Evolutionary conservation across 768 basidiomycete genomes (phyloP).

Genomic region (Gelatoporia subvermispora): DNA sequence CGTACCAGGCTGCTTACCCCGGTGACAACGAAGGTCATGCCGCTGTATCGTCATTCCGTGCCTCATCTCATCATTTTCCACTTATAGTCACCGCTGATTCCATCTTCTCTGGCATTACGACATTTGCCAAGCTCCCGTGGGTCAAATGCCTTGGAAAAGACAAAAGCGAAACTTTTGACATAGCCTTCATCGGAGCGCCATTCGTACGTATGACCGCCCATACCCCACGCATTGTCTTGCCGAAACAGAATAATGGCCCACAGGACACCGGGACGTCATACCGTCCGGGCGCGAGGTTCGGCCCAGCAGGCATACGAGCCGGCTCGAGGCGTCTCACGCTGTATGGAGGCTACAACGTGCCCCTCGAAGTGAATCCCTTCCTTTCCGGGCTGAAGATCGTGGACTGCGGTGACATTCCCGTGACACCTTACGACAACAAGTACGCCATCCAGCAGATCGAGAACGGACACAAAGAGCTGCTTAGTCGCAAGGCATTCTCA

Average conservation of each 20-base stretch:
- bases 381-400: slow-evolving; percentile 61
- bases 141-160: slow-evolving; percentile 70
- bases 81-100: slow-evolving; percentile 66
- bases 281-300: slow-evolving; percentile 80
- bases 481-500: slow-evolving; percentile 59
- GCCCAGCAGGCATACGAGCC: slow-evolving; percentile 77
- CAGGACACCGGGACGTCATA: slow-evolving; percentile 74
- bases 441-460: slow-evolving; percentile 73
- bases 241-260: not conserved
- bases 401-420: slow-evolving; percentile 76
- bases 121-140: slow-evolving; percentile 87
- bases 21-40: slow-evolving; percentile 51
- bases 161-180: slow-evolving; percentile 57
- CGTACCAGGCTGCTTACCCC: slow-evolving; percentile 56
- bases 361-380: slow-evolving; percentile 71
- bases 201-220: slow-evolving; percentile 43
- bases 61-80: not conserved
- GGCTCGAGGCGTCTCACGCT: slow-evolving; percentile 72
- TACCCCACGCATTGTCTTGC: not conserved
- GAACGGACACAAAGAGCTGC: slow-evolving; percentile 61
- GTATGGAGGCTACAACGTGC: slow-evolving; percentile 77
- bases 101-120: slow-evolving; percentile 76
- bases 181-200: slow-evolving; percentile 78
- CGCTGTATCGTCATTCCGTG: not conserved
- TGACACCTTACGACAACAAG: slow-evolving; percentile 75